Percentiles rank a stretch among this genome's conserved stretches.
Evolutionary conservation across 306 rosid genomes (phyloP).

Genomic region (Inga leiocalycina): DNA sequence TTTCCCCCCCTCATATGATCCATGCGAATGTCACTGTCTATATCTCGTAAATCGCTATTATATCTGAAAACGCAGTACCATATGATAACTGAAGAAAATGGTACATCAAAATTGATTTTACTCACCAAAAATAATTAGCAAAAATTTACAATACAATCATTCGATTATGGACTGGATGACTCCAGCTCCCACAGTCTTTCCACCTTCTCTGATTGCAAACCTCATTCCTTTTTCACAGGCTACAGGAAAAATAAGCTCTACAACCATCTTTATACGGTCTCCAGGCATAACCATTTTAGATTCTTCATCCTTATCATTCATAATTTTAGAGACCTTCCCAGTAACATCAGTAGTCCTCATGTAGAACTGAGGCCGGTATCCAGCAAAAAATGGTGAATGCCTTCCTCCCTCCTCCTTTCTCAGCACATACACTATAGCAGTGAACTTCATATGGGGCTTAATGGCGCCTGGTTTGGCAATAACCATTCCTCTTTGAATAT

Average conservation of each 20-base stretch:
- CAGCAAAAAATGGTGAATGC: conserved; percentile 38
- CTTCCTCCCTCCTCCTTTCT: conserved; percentile 43
- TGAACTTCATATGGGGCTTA: conserved; percentile 33
- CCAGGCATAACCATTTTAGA: conserved; percentile 49
- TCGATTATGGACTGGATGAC: conserved; percentile 38
- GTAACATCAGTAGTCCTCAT: conserved; percentile 45
- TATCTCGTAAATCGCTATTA: background rate
- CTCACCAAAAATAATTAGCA: background rate
- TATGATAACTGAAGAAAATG: background rate
- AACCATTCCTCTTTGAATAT: conserved; percentile 44
- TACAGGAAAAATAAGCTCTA: conserved; percentile 38
- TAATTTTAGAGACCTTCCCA: conserved; percentile 31
- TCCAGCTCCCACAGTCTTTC: conserved; percentile 46
- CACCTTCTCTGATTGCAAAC: conserved; percentile 48
- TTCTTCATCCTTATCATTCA: conserved; percentile 41
- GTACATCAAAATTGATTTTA: background rate
- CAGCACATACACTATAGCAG: conserved; percentile 40
- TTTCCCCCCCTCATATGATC: background rate
- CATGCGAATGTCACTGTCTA: background rate
- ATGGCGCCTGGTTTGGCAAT: conserved; percentile 36
- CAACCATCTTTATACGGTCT: conserved; percentile 41
- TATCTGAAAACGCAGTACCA: background rate
- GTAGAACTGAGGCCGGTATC: conserved; percentile 45
- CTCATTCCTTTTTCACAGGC: conserved; percentile 50
- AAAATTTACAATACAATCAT: conserved; percentile 10